Evolutionary conservation across 495 filamentous ascomycete species (phyloP), one percentile per base, ranked within the genome.

Genomic region (Neurospora terricola): DNA sequence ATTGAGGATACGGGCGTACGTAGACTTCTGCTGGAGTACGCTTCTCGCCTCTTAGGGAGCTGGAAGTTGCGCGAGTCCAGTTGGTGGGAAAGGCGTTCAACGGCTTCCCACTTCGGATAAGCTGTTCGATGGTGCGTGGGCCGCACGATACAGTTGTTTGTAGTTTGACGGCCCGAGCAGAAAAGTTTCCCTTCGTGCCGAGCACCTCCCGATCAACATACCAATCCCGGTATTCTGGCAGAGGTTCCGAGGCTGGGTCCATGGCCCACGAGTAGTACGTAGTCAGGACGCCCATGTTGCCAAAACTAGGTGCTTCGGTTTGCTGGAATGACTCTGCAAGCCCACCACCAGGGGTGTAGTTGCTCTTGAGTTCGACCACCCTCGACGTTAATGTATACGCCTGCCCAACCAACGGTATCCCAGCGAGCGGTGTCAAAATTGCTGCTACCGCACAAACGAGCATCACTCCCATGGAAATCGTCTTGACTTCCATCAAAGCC

Each of bases 61-160:
- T 69, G 72, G 12, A 71, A 43, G 43, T 77, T 27, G 73, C 69
- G 8, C 75, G 76, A 7, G 76, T 77, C 79, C 79, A 75, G 72
- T 80, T 78, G 14, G 79, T 81, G 12, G 62, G 5, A 54, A 81
- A 81, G 59, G 75, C 76, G 72, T 78, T 80, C 72, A 72, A 76
- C 45, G 54, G 69, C 5, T 72, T 9, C 7, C 75, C 76, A 23
- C 75, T 66, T 37, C 34, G 72, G 14, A 71, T 66, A 21, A 78
- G 14, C 70, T 81, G 79, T 34, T 75, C 34, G 3, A 75, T 23
- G 11, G 70, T 36, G 11, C 72, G 70, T 16, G 78, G 74, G 30
- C 21, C 21, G 71, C 79, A 81, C 5, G 73, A 73, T 45, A 80
- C 73, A 14, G 70, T 43, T 12, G 76, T 77, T 43, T 78, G 39